Evolutionary conservation across 352 stramenopile species (phyloP).

Genomic region (Pythium chondricola): DNA sequence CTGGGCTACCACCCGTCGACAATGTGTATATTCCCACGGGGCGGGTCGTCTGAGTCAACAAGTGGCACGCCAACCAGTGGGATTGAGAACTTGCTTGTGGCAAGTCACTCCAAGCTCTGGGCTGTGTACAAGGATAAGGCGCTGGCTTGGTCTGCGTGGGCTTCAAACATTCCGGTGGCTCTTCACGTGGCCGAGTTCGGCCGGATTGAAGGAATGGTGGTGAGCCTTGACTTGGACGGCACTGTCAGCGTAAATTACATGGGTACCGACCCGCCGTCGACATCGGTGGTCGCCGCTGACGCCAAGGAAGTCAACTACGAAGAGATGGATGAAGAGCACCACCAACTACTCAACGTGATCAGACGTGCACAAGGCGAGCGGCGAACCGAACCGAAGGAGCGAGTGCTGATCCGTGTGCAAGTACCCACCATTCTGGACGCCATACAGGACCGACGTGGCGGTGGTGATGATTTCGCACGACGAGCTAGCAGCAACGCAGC

Average conservation of each 20-base stretch:
- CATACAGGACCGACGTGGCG: constrained; percentile 21
- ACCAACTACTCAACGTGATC: constrained; percentile 84
- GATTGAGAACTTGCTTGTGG: constrained; percentile 75
- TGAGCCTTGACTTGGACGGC: constrained; percentile 71
- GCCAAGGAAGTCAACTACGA: constrained; percentile 88
- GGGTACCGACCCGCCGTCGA: constrained; percentile 83
- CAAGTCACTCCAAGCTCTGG: constrained; percentile 68
- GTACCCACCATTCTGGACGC: constrained; percentile 65
- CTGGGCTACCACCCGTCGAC: constrained; percentile 65
- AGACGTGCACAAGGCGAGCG: constrained; percentile 62
- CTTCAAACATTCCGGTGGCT: constrained; percentile 49
- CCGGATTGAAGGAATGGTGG: constrained; percentile 72
- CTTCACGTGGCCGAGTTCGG: constrained; percentile 65
- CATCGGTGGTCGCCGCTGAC: constrained; percentile 53
- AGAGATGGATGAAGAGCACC: constrained; percentile 89
- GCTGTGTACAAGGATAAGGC: constrained; percentile 72
- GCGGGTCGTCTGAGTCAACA: constrained; percentile 12
- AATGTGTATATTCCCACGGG: constrained; percentile 46
- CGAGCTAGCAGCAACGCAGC: constrained; percentile 12
- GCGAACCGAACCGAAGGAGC: constrained; percentile 60
- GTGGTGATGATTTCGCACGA: constrained; percentile 30
- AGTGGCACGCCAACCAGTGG: constrained; percentile 7
- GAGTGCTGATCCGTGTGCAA: constrained; percentile 68
- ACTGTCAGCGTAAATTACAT: constrained; percentile 82
- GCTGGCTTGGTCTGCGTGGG: constrained; percentile 74